Evolutionary conservation across 352 stramenopile species (phyloP).

Genomic region (Pythium dissimile): DNA sequence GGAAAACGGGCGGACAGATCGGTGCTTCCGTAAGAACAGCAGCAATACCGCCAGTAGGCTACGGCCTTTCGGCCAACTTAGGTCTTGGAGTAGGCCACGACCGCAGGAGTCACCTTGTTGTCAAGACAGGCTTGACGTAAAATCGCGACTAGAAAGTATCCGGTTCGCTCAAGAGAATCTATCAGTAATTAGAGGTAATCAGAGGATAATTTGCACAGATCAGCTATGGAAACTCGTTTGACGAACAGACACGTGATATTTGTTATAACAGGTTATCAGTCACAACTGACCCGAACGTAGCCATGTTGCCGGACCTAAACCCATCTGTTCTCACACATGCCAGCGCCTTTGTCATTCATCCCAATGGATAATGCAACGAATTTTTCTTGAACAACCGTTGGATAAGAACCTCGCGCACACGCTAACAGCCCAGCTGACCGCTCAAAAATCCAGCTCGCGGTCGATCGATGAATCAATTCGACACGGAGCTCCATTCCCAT

Average conservation of each 20-base stretch:
- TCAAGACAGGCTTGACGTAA: too few relatives aligned
- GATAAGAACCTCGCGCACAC: background rate
- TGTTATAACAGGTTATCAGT: background rate
- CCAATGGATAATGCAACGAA: too few relatives aligned
- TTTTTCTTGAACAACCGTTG: background rate
- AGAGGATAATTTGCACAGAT: background rate
- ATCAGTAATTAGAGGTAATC: too few relatives aligned
- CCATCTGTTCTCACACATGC: background rate
- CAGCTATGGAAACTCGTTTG: background rate
- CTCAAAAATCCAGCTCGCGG: background rate
- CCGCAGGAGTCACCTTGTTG: too few relatives aligned
- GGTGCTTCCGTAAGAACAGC: too few relatives aligned
- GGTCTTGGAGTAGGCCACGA: too few relatives aligned
- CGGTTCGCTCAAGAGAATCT: too few relatives aligned
- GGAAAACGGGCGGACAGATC: too few relatives aligned
- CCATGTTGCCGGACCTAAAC: background rate
- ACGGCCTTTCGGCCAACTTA: too few relatives aligned
- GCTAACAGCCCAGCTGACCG: background rate
- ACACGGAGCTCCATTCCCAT: background rate
- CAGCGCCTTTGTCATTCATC: background rate
- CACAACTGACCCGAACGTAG: background rate
- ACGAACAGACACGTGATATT: background rate
- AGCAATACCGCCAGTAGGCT: too few relatives aligned
- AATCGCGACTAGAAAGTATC: too few relatives aligned
- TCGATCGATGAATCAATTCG: too few relatives aligned